Conservation (phyloP, 768 basidiomycete genomes). For the Strobilomyces echinocephalus region DNA sequence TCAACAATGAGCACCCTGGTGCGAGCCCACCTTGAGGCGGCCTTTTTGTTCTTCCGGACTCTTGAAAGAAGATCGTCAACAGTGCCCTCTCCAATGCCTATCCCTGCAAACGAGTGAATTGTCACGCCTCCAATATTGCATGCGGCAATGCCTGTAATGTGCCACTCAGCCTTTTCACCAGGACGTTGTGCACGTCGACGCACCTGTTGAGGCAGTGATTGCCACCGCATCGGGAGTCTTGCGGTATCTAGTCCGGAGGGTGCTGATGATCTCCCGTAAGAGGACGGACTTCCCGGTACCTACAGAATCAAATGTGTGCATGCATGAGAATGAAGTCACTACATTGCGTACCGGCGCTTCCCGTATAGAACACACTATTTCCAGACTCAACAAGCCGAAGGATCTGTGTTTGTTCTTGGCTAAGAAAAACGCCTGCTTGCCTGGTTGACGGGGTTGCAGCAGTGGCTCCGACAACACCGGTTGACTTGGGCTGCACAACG, state of each 20-base stretch:
- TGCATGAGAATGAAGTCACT: slow-evolving; percentile 10
- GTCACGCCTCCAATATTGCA: slow-evolving; percentile 97
- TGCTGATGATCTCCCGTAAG: slow-evolving; percentile 83
- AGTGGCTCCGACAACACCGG: neutral
- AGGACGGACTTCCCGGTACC: slow-evolving; percentile 97
- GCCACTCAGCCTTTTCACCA: neutral
- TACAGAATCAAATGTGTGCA: slow-evolving; percentile 29
- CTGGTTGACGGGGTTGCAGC: slow-evolving; percentile 14
- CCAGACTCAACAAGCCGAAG: slow-evolving; percentile 70
- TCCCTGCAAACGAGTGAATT: slow-evolving; percentile 93
- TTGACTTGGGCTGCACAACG: slow-evolving; percentile 8
- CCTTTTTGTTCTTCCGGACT: slow-evolving; percentile 81
- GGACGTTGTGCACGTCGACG: neutral
- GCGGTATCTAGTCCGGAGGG: slow-evolving; percentile 51
- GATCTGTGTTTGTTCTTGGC: slow-evolving; percentile 82
- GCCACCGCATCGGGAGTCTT: slow-evolving; percentile 72
- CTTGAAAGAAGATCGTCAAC: slow-evolving; percentile 59
- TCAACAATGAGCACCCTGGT: slow-evolving; percentile 83
- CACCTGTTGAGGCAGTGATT: slow-evolving; percentile 92
- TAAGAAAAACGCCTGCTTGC: slow-evolving; percentile 54
- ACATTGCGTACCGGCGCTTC: slow-evolving; percentile 77
- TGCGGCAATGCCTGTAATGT: slow-evolving; percentile 74
- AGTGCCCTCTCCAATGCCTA: slow-evolving; percentile 73
- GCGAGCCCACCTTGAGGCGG: slow-evolving; percentile 70
- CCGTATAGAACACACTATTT: slow-evolving; percentile 89